Evolutionary conservation across 2,329 filamentous ascomycete species (phyloP).

Genomic region (Penicillium sclerotigenum): DNA sequence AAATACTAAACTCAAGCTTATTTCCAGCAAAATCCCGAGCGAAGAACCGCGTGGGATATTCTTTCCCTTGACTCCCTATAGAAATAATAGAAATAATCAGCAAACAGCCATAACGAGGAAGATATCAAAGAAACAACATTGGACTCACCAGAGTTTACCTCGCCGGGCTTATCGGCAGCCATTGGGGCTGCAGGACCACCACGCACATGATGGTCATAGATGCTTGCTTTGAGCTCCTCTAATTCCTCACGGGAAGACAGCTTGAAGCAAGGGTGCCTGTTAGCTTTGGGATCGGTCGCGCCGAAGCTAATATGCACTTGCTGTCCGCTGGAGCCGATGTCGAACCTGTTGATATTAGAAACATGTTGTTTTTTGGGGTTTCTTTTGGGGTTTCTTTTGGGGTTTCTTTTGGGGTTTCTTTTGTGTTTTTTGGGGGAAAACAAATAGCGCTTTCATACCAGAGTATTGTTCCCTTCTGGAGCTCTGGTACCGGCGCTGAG

Average conservation of each 20-base stretch:
- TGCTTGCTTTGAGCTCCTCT: constrained; percentile 44
- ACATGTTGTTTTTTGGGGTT: not conserved
- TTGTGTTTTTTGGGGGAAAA: too few species aligned
- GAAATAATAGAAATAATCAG: constrained; percentile 22
- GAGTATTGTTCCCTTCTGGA: constrained; percentile 51
- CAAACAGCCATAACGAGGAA: not conserved
- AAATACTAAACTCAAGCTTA: constrained; percentile 53
- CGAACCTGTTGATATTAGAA: constrained; percentile 43
- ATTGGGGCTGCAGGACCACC: constrained; percentile 52
- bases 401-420: too few species aligned
- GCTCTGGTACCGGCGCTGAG: constrained; percentile 51
- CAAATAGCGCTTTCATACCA: constrained; percentile 46
- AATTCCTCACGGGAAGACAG: constrained; percentile 51
- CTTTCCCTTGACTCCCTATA: constrained; percentile 53
- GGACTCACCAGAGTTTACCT: constrained; percentile 39
- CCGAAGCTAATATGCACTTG: constrained; percentile 56
- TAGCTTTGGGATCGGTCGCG: constrained; percentile 41
- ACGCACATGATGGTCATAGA: constrained; percentile 52
- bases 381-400: too few species aligned
- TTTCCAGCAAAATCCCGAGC: constrained; percentile 58
- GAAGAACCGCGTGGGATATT: constrained; percentile 62
- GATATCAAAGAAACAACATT: not conserved
- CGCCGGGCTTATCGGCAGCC: constrained; percentile 56
- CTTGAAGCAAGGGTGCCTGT: constrained; percentile 59
- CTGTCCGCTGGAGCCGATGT: constrained; percentile 53